These are phyloP conservation scores for Chrysosporium queenslandicum DNA, from an alignment of 2,329 filamentous ascomycete genomes.

Conservation along the genomic window DNA sequence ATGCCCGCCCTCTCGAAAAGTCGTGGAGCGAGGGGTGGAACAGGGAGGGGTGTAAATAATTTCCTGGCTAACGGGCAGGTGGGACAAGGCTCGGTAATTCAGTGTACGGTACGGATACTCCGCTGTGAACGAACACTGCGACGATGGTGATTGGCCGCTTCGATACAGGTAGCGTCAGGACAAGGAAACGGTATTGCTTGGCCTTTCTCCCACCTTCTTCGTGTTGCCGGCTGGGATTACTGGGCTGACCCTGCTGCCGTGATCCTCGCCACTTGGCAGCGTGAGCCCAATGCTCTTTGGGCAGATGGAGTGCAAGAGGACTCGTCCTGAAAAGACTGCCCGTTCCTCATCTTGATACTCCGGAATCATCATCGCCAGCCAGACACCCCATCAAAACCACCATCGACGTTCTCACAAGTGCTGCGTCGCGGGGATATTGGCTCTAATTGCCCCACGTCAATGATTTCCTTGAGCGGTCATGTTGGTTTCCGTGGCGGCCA, in stretches of 20 bases:
- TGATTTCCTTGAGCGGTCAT: neutral
- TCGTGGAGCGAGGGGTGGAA: neutral
- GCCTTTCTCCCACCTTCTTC: neutral
- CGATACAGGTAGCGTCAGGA: neutral
- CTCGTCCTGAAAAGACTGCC: no score
- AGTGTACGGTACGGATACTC: neutral
- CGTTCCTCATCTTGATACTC: no score
- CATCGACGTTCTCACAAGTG: neutral
- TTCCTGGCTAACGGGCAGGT: neutral
- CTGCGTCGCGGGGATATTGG: slow-evolving; percentile 1
- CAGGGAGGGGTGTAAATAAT: neutral
- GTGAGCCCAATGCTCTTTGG: neutral
- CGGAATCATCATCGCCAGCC: neutral
- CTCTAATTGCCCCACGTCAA: slow-evolving; percentile 6
- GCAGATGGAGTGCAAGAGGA: no score
- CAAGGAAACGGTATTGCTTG: neutral
- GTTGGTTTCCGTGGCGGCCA: slow-evolving; percentile 8
- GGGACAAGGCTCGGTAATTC: slow-evolving; percentile 2
- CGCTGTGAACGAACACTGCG: neutral
- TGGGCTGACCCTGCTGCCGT: slow-evolving; percentile 1
- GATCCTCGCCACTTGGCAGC: slow-evolving; percentile 3
- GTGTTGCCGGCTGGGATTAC: slow-evolving; percentile 6
- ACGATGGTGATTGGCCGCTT: neutral
- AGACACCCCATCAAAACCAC: neutral
- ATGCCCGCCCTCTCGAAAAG: neutral